Conservation (phyloP, 2,329 filamentous ascomycete species). For the Microsporum canis region DNA sequence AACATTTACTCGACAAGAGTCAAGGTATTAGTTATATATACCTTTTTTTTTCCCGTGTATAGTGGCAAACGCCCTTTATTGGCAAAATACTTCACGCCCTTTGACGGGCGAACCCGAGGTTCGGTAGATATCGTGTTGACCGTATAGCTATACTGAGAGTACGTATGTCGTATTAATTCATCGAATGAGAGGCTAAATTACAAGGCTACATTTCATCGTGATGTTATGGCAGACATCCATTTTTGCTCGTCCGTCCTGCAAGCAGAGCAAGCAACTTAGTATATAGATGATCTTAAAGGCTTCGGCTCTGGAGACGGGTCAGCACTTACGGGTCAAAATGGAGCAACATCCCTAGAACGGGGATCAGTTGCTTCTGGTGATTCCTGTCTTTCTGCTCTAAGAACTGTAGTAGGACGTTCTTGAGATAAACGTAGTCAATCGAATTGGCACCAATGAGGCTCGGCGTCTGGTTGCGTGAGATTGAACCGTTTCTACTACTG, state of each 20-base stretch:
- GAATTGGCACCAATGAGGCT: slow-evolving; percentile 19
- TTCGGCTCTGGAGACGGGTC: neutral
- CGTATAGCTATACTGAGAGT: neutral
- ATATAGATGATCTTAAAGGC: neutral
- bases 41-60: neutral
- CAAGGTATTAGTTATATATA: neutral
- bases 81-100: neutral
- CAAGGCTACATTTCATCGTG: slow-evolving; percentile 26
- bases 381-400: slow-evolving; percentile 56
- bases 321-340: slow-evolving; percentile 51
- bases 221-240: slow-evolving; percentile 65
- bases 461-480: slow-evolving; percentile 29
- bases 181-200: neutral
- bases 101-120: neutral
- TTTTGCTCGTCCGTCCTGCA: slow-evolving; percentile 66
- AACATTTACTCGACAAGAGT: neutral
- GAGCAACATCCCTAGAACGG: slow-evolving; percentile 53
- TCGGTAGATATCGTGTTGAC: neutral
- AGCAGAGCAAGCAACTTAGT: slow-evolving; percentile 6
- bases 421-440: slow-evolving; percentile 53
- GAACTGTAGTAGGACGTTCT: slow-evolving; percentile 56
- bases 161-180: neutral
- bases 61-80: neutral
- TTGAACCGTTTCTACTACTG: slow-evolving; percentile 20
- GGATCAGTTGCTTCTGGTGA: slow-evolving; percentile 55